Conservation (phyloP, 257 asterid species). For the Craterostigma plantagineum region DNA sequence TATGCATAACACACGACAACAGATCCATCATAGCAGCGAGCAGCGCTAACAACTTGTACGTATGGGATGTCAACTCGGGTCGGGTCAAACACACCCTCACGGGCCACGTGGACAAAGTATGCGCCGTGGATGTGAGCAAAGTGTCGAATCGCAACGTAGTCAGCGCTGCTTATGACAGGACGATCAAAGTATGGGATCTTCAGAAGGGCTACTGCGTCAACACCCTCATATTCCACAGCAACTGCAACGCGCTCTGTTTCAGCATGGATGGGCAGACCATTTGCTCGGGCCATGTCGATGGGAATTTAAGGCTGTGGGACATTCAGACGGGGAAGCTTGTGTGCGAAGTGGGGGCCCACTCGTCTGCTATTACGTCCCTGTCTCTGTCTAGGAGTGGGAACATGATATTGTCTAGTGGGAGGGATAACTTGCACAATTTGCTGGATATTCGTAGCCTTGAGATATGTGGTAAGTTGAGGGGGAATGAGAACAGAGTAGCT, state of each 20-base stretch:
- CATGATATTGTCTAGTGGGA: constrained; percentile 76
- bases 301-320: constrained; percentile 82
- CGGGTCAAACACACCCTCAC: constrained; percentile 68
- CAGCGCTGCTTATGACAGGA: constrained; percentile 87
- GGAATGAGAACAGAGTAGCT: constrained; percentile 48
- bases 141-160: constrained; percentile 55
- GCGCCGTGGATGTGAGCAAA: constrained; percentile 77
- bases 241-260: constrained; percentile 72
- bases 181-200: constrained; percentile 93
- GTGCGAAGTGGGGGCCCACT: constrained; percentile 81
- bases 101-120: constrained; percentile 81
- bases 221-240: constrained; percentile 65
- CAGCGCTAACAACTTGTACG: constrained; percentile 52
- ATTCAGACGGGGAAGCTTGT: constrained; percentile 66
- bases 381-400: constrained; percentile 65
- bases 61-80: constrained; percentile 69
- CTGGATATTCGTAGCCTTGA: constrained; percentile 76
- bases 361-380: constrained; percentile 66
- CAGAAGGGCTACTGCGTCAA: constrained; percentile 67
- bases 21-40: constrained; percentile 72
- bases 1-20: constrained; percentile 62
- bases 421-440: constrained; percentile 76
- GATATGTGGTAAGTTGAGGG: constrained; percentile 56
- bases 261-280: constrained; percentile 80
- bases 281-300: constrained; percentile 83